Percentiles rank a stretch among this genome's conserved stretches.
Conservation (phyloP, 805 yeast genomes). For the Tetrapisispora fleetii region DNA sequence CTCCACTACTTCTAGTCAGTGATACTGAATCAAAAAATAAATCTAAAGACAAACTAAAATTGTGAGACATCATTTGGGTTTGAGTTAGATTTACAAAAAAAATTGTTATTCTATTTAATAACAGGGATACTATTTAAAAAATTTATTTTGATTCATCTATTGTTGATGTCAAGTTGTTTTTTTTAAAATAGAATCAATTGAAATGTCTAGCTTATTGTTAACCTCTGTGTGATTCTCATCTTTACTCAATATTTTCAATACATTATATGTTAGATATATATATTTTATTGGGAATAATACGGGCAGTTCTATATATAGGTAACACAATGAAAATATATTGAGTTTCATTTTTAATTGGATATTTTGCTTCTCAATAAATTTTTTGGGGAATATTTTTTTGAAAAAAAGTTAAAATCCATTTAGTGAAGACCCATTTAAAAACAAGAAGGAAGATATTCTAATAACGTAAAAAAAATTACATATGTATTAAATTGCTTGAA, state of each 20-base stretch:
- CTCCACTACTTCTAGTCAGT: neutral
- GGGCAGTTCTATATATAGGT: neutral
- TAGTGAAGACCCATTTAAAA: neutral
- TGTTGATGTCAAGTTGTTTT: too few relatives aligned
- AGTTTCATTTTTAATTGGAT: slow-evolving; percentile 3
- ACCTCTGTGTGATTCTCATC: neutral
- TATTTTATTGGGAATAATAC: neutral
- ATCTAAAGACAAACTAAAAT: slow-evolving; percentile 1
- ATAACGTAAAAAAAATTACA: neutral
- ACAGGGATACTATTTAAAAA: neutral
- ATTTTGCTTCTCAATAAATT: neutral
- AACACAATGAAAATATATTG: neutral
- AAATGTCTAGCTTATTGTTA: slow-evolving; percentile 3
- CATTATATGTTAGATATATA: neutral
- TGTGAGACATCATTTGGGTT: neutral
- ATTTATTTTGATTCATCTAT: neutral
- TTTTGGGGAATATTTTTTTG: neutral
- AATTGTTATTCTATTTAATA: neutral
- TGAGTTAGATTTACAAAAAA: slow-evolving; percentile 1
- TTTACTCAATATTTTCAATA: neutral
- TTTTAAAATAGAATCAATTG: neutral
- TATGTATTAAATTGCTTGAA: neutral
- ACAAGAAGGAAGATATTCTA: neutral
- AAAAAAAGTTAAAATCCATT: slow-evolving; percentile 3
- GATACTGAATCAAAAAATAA: slow-evolving; percentile 1